Percentiles rank a stretch among this genome's conserved stretches.
phyloP scores from a whole-genome alignment of 2,329 filamentous ascomycete species.

The Calonectria multiphialidica region DNA sequence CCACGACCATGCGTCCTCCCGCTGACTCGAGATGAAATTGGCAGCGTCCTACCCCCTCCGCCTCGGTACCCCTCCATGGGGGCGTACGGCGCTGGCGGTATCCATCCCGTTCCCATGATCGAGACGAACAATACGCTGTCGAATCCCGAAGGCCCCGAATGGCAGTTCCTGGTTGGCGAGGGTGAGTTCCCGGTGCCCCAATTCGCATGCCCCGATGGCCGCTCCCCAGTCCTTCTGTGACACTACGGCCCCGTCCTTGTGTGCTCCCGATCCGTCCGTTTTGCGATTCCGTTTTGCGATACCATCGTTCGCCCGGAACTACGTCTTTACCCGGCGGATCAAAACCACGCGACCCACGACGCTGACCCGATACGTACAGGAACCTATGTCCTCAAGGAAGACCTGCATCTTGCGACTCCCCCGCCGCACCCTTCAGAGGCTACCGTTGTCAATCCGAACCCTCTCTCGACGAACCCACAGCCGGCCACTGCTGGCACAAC shows the following conservation, averaged over 20 bases:
- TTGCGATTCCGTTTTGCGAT: neutral
- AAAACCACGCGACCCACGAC: neutral
- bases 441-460: conserved; percentile 88
- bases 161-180: conserved; percentile 93
- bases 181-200: conserved; percentile 60
- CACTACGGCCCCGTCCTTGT: neutral
- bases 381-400: conserved; percentile 91
- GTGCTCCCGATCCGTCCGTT: neutral
- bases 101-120: conserved; percentile 79
- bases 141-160: conserved; percentile 84
- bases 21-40: conserved; percentile 37
- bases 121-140: conserved; percentile 94
- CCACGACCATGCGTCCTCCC: conserved; percentile 13
- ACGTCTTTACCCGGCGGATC: neutral
- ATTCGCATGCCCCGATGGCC: neutral
- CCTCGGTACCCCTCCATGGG: conserved; percentile 83
- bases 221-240: conserved; percentile 7
- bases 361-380: conserved; percentile 62
- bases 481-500: conserved; percentile 90
- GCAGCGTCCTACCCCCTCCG: conserved; percentile 86
- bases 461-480: conserved; percentile 85
- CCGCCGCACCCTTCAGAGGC: conserved; percentile 96
- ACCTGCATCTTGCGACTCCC: conserved; percentile 91
- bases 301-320: neutral
- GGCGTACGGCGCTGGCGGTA: conserved; percentile 77